These are phyloP conservation scores for Malania oleifera DNA, from an alignment of 164 flowering plant species.

Conservation along the genomic window DNA sequence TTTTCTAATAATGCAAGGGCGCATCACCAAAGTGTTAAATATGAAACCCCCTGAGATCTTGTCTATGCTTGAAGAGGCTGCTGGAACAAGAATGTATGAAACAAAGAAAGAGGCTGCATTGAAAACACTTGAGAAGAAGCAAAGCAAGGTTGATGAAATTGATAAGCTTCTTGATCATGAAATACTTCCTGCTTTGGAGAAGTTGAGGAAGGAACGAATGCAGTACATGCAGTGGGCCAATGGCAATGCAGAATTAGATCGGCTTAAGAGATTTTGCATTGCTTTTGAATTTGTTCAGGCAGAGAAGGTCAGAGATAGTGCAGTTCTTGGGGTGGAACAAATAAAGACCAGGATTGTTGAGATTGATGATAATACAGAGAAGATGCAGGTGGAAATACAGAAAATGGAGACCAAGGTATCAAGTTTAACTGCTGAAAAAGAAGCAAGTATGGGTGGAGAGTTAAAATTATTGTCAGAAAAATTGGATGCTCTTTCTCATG, in stretches of 20 bases:
- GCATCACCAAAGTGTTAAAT: constrained; percentile 95
- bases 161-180: constrained; percentile 94
- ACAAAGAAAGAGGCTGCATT: constrained; percentile 92
- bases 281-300: constrained; percentile 92
- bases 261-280: constrained; percentile 85
- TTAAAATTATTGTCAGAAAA: constrained; percentile 64
- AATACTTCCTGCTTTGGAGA: constrained; percentile 92
- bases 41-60: constrained; percentile 99
- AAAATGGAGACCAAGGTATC: constrained; percentile 62
- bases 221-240: constrained; percentile 99
- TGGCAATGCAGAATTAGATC: constrained; percentile 85
- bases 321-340: constrained; percentile 56
- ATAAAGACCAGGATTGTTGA: constrained; percentile 55
- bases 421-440: constrained; percentile 61
- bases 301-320: constrained; percentile 63
- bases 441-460: constrained; percentile 89
- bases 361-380: constrained; percentile 38
- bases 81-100: constrained; percentile 99
- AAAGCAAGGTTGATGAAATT: constrained; percentile 93
- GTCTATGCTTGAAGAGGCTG: constrained; percentile 99
- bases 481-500: constrained; percentile 71
- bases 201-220: constrained; percentile 80
- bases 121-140: constrained; percentile 96
- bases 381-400: constrained; percentile 42
- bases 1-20: constrained; percentile 99